Evolutionary conservation across 768 basidiomycete genomes (phyloP).

Genomic region (Cytidiella melzeri): DNA sequence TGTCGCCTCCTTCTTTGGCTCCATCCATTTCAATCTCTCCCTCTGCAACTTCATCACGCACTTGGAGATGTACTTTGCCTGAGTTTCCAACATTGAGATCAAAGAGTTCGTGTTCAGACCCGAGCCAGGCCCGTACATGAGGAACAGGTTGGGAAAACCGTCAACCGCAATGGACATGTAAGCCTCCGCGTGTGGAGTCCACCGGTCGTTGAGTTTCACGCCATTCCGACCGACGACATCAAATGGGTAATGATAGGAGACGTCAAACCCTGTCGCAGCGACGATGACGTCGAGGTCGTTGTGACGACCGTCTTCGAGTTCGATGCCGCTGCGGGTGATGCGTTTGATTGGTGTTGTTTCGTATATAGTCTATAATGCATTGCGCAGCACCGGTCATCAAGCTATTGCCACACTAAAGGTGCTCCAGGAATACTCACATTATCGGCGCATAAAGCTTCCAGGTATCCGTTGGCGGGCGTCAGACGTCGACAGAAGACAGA

Average conservation of each 20-base stretch:
- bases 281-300: conserved; percentile 53
- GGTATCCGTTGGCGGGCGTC: conserved; percentile 62
- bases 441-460: conserved; percentile 55
- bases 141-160: conserved; percentile 65
- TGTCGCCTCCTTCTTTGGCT: conserved; percentile 51
- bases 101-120: conserved; percentile 48
- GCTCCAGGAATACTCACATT: conserved; percentile 34
- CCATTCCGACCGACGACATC: conserved; percentile 53
- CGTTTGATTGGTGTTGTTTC: conserved; percentile 47
- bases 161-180: conserved; percentile 56
- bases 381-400: no score
- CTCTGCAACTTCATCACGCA: conserved; percentile 54
- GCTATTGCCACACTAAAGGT: no score
- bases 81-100: conserved; percentile 46
- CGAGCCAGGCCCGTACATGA: conserved; percentile 49
- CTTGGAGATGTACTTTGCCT: conserved; percentile 49
- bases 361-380: not conserved
- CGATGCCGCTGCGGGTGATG: conserved; percentile 48
- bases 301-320: conserved; percentile 46
- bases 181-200: conserved; percentile 46
- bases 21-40: conserved; percentile 57
- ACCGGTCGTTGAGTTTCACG: conserved; percentile 43
- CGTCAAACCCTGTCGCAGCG: conserved; percentile 62
- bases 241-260: conserved; percentile 42
- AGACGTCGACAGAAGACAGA: conserved; percentile 51